Percentiles rank a stretch among this genome's conserved stretches.
Conservation (phyloP, 495 filamentous ascomycete genomes). For the Aspergillus egyptiacus region DNA sequence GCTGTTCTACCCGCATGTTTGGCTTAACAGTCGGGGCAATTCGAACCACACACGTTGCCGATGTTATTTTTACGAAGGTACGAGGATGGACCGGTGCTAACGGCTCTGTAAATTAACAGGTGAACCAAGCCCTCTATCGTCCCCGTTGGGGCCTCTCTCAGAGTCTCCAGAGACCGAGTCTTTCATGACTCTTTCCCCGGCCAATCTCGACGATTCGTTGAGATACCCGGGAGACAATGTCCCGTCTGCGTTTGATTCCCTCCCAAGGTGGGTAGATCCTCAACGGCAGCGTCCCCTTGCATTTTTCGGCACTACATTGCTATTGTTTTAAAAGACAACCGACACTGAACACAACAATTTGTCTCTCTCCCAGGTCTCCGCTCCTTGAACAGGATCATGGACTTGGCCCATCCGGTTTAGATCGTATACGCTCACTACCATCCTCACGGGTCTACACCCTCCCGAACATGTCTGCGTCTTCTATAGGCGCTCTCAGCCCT, state of each 20-base stretch:
- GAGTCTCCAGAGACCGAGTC: slow-evolving; percentile 38
- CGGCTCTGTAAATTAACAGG: slow-evolving; percentile 20
- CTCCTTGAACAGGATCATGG: slow-evolving; percentile 59
- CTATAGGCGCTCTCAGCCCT: slow-evolving; percentile 43
- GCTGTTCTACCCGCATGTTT: slow-evolving; percentile 8
- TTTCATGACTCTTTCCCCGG: slow-evolving; percentile 53
- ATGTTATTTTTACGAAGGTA: slow-evolving; percentile 3
- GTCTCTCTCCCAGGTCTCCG: slow-evolving; percentile 55
- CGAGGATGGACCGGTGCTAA: slow-evolving; percentile 2
- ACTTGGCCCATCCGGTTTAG: slow-evolving; percentile 67
- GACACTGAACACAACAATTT: slow-evolving; percentile 59
- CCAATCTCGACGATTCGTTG: slow-evolving; percentile 36
- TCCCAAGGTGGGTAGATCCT: slow-evolving; percentile 34
- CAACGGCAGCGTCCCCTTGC: slow-evolving; percentile 17
- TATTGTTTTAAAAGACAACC: slow-evolving; percentile 7
- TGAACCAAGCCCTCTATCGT: slow-evolving; percentile 45
- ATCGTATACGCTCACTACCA: slow-evolving; percentile 86
- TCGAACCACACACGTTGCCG: slow-evolving; percentile 9
- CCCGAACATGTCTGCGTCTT: slow-evolving; percentile 59
- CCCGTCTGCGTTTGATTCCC: slow-evolving; percentile 39
- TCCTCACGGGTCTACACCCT: slow-evolving; percentile 58
- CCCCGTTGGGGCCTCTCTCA: slow-evolving; percentile 39
- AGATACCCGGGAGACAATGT: slow-evolving; percentile 39
- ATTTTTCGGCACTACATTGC: slow-evolving; percentile 6
- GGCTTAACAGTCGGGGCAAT: slow-evolving; percentile 7